Evolutionary conservation across 2,329 filamentous ascomycete species (phyloP).

Genomic region (Biscogniauxia sp.): DNA sequence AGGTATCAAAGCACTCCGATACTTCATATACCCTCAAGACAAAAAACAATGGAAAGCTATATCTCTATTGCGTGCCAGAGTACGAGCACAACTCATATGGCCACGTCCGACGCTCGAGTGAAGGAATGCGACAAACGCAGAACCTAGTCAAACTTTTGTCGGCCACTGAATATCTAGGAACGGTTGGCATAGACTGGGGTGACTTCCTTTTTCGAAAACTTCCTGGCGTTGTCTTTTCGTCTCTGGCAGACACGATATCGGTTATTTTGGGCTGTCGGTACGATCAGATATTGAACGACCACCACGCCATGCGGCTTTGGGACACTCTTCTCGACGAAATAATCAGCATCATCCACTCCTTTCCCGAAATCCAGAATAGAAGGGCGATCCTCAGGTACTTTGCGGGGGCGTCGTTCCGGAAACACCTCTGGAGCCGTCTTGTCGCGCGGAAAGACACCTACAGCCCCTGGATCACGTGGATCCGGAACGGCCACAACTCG

Average conservation of each 20-base stretch:
- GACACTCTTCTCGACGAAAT: slow-evolving; percentile 73
- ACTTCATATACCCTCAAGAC: slow-evolving; percentile 38
- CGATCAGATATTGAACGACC: slow-evolving; percentile 66
- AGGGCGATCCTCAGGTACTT: slow-evolving; percentile 56
- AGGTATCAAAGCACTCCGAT: slow-evolving; percentile 14
- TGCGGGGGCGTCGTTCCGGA: slow-evolving; percentile 60
- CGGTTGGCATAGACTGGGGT: slow-evolving; percentile 54
- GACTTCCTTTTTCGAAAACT: slow-evolving; percentile 72
- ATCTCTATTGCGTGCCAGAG: slow-evolving; percentile 16
- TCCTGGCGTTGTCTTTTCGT: slow-evolving; percentile 72
- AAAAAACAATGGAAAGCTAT: slow-evolving; percentile 32
- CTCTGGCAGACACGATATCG: slow-evolving; percentile 78
- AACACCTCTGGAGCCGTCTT: slow-evolving; percentile 55
- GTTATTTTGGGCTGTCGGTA: slow-evolving; percentile 76
- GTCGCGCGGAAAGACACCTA: slow-evolving; percentile 53
- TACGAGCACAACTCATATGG: slow-evolving; percentile 5
- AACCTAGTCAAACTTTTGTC: slow-evolving; percentile 66
- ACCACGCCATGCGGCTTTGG: slow-evolving; percentile 63
- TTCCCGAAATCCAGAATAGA: slow-evolving; percentile 71
- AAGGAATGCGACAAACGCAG: slow-evolving; percentile 26
- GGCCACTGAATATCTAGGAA: slow-evolving; percentile 60
- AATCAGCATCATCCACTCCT: slow-evolving; percentile 62
- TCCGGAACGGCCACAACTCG: slow-evolving; percentile 60
- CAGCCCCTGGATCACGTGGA: slow-evolving; percentile 67
- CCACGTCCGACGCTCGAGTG: slow-evolving; percentile 19